Percentiles rank a stretch among this genome's conserved stretches.
These are phyloP conservation scores for Alternaria rosae DNA, from an alignment of 2,329 filamentous ascomycete genomes.

Conservation along the genomic window DNA sequence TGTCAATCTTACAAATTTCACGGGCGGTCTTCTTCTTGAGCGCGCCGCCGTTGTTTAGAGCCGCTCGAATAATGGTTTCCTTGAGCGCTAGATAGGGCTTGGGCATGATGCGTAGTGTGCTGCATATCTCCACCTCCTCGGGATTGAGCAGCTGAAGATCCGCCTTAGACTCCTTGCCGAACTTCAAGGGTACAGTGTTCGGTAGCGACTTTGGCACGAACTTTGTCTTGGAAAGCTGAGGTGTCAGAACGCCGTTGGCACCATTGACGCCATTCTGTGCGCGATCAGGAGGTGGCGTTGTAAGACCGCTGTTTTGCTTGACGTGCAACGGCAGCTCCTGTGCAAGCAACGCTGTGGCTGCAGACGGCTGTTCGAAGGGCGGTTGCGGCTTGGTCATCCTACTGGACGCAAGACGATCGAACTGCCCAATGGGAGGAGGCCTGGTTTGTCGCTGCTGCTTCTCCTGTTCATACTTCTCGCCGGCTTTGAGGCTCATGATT, in stretches of 20 bases:
- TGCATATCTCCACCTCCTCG: slow-evolving; percentile 87
- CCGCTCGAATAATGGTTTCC: slow-evolving; percentile 88
- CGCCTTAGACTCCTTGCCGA: slow-evolving; percentile 77
- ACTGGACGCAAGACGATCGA: slow-evolving; percentile 81
- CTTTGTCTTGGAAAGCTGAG: slow-evolving; percentile 56
- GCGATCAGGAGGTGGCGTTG: slow-evolving; percentile 52
- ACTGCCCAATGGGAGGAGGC: slow-evolving; percentile 74
- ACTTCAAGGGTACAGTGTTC: slow-evolving; percentile 68
- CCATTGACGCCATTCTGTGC: slow-evolving; percentile 61
- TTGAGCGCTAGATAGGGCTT: slow-evolving; percentile 97
- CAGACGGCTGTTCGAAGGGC: slow-evolving; percentile 73
- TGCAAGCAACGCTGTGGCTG: slow-evolving; percentile 77
- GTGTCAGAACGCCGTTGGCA: slow-evolving; percentile 47
- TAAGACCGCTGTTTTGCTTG: slow-evolving; percentile 52
- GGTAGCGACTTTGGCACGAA: slow-evolving; percentile 64
- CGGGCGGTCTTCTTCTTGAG: slow-evolving; percentile 94
- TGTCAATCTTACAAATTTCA: slow-evolving; percentile 83
- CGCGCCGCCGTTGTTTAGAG: slow-evolving; percentile 83
- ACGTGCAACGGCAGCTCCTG: slow-evolving; percentile 75
- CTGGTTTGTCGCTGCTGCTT: slow-evolving; percentile 77
- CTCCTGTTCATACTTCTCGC: slow-evolving; percentile 91
- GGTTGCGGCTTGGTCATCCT: slow-evolving; percentile 71
- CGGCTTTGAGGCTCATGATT: slow-evolving; percentile 83
- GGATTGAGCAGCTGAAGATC: slow-evolving; percentile 86
- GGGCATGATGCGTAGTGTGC: slow-evolving; percentile 81